Evolutionary conservation across 306 rosid species (phyloP).

Genomic region (Begonia masoniana): DNA sequence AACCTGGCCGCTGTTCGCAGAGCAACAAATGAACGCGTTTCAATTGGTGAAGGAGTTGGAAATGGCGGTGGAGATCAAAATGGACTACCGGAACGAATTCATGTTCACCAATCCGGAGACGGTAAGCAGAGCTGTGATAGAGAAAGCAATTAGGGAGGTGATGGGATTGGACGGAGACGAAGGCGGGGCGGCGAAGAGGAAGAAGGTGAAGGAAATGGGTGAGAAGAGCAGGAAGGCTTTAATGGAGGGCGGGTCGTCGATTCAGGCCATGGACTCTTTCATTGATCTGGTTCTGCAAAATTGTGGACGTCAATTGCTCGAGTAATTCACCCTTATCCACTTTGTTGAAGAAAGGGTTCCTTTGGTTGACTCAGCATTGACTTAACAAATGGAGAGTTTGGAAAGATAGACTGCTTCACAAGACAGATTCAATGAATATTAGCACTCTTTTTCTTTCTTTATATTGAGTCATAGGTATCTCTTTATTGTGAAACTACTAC

Average conservation of each 20-base stretch:
- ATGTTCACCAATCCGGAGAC: background rate
- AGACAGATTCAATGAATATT: too few relatives aligned
- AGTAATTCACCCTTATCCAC: slow-evolving; percentile 5
- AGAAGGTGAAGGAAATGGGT: too few relatives aligned
- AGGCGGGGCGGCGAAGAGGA: background rate
- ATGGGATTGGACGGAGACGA: slow-evolving; percentile 7
- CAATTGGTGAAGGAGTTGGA: slow-evolving; percentile 7
- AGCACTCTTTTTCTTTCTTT: too few relatives aligned
- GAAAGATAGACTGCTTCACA: too few relatives aligned
- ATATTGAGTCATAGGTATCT: too few relatives aligned
- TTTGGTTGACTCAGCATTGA: too few relatives aligned
- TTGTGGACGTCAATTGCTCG: background rate
- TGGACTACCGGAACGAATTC: slow-evolving; percentile 5
- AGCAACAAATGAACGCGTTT: slow-evolving; percentile 12
- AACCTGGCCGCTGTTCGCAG: slow-evolving; percentile 11
- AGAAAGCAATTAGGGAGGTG: slow-evolving; percentile 9
- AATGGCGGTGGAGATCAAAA: slow-evolving; percentile 14
- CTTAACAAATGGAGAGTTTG: too few relatives aligned
- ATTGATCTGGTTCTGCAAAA: background rate
- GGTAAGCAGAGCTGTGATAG: slow-evolving; percentile 14
- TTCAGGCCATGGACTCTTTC: too few relatives aligned
- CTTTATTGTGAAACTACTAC: too few relatives aligned
- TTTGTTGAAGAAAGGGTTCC: too few relatives aligned
- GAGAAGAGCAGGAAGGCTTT: background rate
- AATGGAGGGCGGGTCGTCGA: background rate